Evolutionary conservation across 2,329 filamentous ascomycete genomes (phyloP), one percentile per base, ranked within the genome.

Genomic region (Calycina herbarum): DNA sequence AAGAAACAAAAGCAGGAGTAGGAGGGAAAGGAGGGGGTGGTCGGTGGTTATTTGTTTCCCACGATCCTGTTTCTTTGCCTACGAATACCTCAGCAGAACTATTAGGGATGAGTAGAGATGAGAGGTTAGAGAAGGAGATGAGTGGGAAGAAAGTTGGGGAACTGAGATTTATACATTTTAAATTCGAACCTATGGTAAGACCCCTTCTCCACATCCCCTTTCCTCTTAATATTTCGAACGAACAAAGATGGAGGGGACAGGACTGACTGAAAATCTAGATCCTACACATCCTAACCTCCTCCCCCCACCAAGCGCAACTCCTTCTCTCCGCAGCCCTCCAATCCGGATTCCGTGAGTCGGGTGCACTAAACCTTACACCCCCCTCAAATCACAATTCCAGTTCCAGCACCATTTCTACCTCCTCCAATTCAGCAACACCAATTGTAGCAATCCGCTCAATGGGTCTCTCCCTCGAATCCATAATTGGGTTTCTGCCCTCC

Each of bases 111-210:
- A 71, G 77, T 15, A 77, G 71, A 72, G 69, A 69, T 57, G 67
- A 63, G 35, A 65, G 24, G 7, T 3, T 63, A 40, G 61, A 64
- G 10, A n/a, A 20, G 2, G 31, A 58, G 7, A 20, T 58, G 8
- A 20, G 20, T 5, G 35, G 10, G 7, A 59, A 40, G 24, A 27
- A 42, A 24, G 35, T 24, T 27, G 35, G 48, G 10, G 59, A 66
- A 10, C 29, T 35, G n/a, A 81, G 85, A 73, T 78, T 85, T 77
- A 83, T 97, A 61, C 92, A 94, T 77, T 91, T 97, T 79, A 95
- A 96, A 78, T 97, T 96, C 75, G 94, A 97, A 77, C 93, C 94
- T 4, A 93, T 97, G 93, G 94, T 96, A 83, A 76, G 8, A 51
- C 63, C 62, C 62, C 57, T 31, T 31, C 13, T 42, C 11, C 35